Evolutionary conservation across 1,284 basidiomycete species (phyloP).

Genomic region (Tranzscheliella williamsii): DNA sequence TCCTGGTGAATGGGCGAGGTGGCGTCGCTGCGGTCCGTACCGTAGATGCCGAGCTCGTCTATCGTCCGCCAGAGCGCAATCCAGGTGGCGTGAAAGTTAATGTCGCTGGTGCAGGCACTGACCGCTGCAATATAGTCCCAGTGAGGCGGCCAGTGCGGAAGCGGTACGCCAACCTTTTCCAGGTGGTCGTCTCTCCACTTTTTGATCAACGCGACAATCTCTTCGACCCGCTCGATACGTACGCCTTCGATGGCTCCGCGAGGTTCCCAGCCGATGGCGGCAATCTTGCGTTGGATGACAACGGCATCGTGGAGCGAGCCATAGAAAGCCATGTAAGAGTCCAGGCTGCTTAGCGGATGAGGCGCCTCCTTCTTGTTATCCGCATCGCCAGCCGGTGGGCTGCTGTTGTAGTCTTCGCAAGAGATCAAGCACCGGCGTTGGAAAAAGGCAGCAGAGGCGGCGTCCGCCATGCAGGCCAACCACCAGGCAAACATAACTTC

Average conservation of each 20-base stretch:
- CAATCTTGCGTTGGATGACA: conserved; percentile 75
- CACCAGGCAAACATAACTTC: conserved; percentile 72
- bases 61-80: conserved; percentile 64
- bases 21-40: conserved; percentile 25
- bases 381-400: conserved; percentile 18
- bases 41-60: conserved; percentile 75
- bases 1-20: conserved; percentile 29
- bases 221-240: conserved; percentile 68
- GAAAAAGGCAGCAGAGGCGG: conserved; percentile 69
- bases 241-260: conserved; percentile 75
- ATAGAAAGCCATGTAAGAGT: conserved; percentile 30
- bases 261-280: conserved; percentile 76
- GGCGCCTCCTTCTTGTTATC: conserved; percentile 27
- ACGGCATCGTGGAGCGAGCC: conserved; percentile 19
- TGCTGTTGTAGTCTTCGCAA: conserved; percentile 36
- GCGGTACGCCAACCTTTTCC: conserved; percentile 76
- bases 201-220: conserved; percentile 69
- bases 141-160: conserved; percentile 70
- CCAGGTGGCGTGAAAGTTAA: conserved; percentile 84
- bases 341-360: conserved; percentile 16
- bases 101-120: conserved; percentile 77
- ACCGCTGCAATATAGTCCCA: conserved; percentile 88
- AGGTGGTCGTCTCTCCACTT: conserved; percentile 79
- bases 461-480: conserved; percentile 69
- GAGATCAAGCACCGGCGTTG: conserved; percentile 70